phyloP scores from a whole-genome alignment of 768 basidiomycete genomes.

The Collybia nuda region DNA sequence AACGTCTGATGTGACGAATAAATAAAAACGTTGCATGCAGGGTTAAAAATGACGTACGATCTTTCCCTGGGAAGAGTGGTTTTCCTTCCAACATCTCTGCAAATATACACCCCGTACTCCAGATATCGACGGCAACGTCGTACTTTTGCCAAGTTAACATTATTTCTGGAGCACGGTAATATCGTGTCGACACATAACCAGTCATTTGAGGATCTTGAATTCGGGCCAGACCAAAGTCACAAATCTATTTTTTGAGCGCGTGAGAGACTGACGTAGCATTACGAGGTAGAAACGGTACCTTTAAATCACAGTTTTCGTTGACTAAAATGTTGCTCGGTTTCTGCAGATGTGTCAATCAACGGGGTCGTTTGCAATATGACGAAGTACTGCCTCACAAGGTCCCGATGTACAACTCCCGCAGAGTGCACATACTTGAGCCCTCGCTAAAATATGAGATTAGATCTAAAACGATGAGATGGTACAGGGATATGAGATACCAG shows the following conservation, averaged over 20 bases:
- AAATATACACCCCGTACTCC: slow-evolving; percentile 99
- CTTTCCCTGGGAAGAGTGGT: slow-evolving; percentile 98
- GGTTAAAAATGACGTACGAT: slow-evolving; percentile 67
- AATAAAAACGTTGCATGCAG: slow-evolving; percentile 8
- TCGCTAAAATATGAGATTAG: slow-evolving; percentile 49
- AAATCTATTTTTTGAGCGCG: slow-evolving; percentile 61
- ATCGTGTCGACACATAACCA: slow-evolving; percentile 97
- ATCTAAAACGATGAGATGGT: slow-evolving; percentile 5
- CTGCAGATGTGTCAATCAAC: slow-evolving; percentile 32
- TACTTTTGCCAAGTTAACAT: slow-evolving; percentile 99
- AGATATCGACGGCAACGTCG: slow-evolving; percentile 98
- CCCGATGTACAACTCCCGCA: slow-evolving; percentile 97
- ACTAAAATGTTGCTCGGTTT: slow-evolving; percentile 99
- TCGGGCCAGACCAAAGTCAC: slow-evolving; percentile 97
- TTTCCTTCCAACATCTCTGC: slow-evolving; percentile 99
- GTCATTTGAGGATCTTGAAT: slow-evolving; percentile 99
- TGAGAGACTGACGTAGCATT: slow-evolving; percentile 7
- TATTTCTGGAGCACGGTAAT: slow-evolving; percentile 99
- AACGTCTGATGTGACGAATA: slow-evolving; percentile 64
- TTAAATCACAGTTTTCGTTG: slow-evolving; percentile 99
- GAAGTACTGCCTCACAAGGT: slow-evolving; percentile 62
- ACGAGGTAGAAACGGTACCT: slow-evolving; percentile 44
- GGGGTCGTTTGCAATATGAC: neutral
- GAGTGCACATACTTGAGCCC: slow-evolving; percentile 99
- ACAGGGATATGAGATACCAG: slow-evolving; percentile 54